Evolutionary conservation across 345 rosid species (phyloP).

Genomic region (Carallia pectinifolia): DNA sequence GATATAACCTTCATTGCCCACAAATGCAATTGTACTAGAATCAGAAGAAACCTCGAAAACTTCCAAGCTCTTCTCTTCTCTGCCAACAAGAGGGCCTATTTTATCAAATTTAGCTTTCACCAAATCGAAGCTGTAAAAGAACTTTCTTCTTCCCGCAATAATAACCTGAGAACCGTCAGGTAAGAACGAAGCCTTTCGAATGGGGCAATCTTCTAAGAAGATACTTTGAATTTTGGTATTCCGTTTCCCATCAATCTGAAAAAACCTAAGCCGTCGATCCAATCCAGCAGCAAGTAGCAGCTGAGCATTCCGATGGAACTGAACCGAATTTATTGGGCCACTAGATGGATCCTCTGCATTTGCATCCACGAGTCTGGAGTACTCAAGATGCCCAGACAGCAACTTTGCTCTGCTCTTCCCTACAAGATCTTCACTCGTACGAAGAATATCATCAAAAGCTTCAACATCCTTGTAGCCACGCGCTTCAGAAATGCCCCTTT

Average conservation of each 20-base stretch:
- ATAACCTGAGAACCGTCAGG: slow-evolving; percentile 93
- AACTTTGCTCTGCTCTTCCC: slow-evolving; percentile 53
- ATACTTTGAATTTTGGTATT: slow-evolving; percentile 84
- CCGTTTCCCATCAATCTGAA: slow-evolving; percentile 91
- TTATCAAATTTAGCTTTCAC: slow-evolving; percentile 75
- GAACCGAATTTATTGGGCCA: slow-evolving; percentile 75
- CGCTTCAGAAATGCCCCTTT: slow-evolving; percentile 27
- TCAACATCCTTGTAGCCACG: slow-evolving; percentile 38
- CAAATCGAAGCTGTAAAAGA: slow-evolving; percentile 85
- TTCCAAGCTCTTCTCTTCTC: slow-evolving; percentile 98
- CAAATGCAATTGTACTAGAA: slow-evolving; percentile 71
- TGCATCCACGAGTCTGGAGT: slow-evolving; percentile 78
- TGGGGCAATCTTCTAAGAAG: slow-evolving; percentile 80
- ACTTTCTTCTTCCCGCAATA: slow-evolving; percentile 87
- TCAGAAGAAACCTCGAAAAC: slow-evolving; percentile 80
- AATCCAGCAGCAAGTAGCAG: slow-evolving; percentile 78
- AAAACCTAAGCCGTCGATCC: slow-evolving; percentile 67
- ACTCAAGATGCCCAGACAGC: slow-evolving; percentile 75
- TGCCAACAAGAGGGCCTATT: slow-evolving; percentile 86
- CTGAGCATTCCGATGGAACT: slow-evolving; percentile 88
- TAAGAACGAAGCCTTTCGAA: slow-evolving; percentile 72
- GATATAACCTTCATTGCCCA: slow-evolving; percentile 85
- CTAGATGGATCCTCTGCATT: slow-evolving; percentile 70
- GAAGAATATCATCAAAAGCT: slow-evolving; percentile 57
- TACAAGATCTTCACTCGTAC: slow-evolving; percentile 74